Evolutionary conservation across 2,329 filamentous ascomycete genomes (phyloP).

Genomic region (Botrytis hyacinthi): DNA sequence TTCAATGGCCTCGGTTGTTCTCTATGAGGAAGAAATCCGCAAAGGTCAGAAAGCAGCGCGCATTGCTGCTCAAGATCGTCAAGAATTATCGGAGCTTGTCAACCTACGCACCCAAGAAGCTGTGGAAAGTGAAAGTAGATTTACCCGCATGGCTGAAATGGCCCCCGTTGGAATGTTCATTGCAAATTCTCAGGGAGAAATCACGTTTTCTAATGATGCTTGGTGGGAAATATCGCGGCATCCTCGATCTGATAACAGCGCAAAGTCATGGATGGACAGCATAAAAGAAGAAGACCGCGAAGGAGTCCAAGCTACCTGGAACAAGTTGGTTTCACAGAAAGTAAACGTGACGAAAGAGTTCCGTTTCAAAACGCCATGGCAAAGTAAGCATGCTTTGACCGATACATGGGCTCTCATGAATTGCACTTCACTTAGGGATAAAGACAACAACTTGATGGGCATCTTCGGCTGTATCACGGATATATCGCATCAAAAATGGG

Average conservation of each 20-base stretch:
- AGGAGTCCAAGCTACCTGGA: slow-evolving; percentile 60
- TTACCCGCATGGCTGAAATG: slow-evolving; percentile 53
- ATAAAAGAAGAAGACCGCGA: slow-evolving; percentile 65
- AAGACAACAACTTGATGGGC: slow-evolving; percentile 63
- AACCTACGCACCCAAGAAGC: slow-evolving; percentile 62
- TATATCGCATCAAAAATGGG: slow-evolving; percentile 82
- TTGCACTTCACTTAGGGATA: slow-evolving; percentile 69
- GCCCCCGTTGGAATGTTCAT: slow-evolving; percentile 67
- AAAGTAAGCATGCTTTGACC: slow-evolving; percentile 56
- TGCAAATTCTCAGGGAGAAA: slow-evolving; percentile 65
- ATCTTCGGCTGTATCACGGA: slow-evolving; percentile 82
- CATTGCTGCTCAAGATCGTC: slow-evolving; percentile 71
- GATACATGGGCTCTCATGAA: slow-evolving; percentile 78
- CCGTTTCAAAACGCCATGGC: slow-evolving; percentile 67
- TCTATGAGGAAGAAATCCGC: slow-evolving; percentile 81
- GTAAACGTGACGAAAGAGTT: slow-evolving; percentile 69
- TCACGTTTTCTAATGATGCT: slow-evolving; percentile 80
- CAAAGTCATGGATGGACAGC: slow-evolving; percentile 69
- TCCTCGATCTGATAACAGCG: slow-evolving; percentile 55
- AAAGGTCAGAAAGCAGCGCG: slow-evolving; percentile 71
- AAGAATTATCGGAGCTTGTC: slow-evolving; percentile 74
- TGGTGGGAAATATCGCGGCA: slow-evolving; percentile 69
- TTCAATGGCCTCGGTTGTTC: slow-evolving; percentile 74
- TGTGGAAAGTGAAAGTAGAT: slow-evolving; percentile 70
- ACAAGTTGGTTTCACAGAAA: slow-evolving; percentile 58